Evolutionary conservation across 169 alveolate genomes (phyloP).

Genomic region (Perkinsus marinus): DNA sequence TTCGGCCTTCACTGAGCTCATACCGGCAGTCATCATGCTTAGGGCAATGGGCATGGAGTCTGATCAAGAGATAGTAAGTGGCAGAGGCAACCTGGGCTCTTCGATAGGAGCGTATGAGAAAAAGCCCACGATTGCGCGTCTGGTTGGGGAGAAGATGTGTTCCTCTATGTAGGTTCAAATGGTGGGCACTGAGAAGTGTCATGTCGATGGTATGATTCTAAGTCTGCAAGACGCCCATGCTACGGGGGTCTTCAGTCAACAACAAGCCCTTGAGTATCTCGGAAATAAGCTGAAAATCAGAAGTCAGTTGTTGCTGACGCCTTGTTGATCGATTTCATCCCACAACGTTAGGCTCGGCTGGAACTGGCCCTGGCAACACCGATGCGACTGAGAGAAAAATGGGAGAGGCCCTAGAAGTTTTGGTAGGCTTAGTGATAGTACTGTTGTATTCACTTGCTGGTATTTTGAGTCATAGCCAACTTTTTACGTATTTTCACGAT

Average conservation of each 20-base stretch:
- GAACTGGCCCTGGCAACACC: background rate
- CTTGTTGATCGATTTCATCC: too few relatives aligned
- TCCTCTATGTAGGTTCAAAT: background rate
- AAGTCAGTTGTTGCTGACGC: too few relatives aligned
- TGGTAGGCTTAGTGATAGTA: too few relatives aligned
- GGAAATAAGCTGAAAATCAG: slow-evolving; percentile 49
- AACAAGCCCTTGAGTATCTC: slow-evolving; percentile 70
- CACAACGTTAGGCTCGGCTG: background rate
- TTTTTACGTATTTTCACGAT: too few relatives aligned
- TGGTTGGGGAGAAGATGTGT: too few relatives aligned
- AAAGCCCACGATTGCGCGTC: too few relatives aligned
- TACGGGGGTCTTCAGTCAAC: slow-evolving; percentile 54
- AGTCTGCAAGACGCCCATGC: slow-evolving; percentile 63
- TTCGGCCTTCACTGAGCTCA: slow-evolving; percentile 64
- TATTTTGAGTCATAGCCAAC: too few relatives aligned
- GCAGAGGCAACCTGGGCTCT: too few relatives aligned
- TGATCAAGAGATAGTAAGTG: slow-evolving; percentile 89
- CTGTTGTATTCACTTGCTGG: too few relatives aligned
- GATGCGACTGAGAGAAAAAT: background rate
- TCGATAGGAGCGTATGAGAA: too few relatives aligned
- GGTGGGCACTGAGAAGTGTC: slow-evolving; percentile 13
- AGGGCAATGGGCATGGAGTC: slow-evolving; percentile 95
- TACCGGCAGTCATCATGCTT: slow-evolving; percentile 86
- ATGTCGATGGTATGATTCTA: slow-evolving; percentile 44
- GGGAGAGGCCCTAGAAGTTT: slow-evolving; percentile 85